Evolutionary conservation across 192 early-diverging fungal species (phyloP).

Genomic region (Backusella australiensis): DNA sequence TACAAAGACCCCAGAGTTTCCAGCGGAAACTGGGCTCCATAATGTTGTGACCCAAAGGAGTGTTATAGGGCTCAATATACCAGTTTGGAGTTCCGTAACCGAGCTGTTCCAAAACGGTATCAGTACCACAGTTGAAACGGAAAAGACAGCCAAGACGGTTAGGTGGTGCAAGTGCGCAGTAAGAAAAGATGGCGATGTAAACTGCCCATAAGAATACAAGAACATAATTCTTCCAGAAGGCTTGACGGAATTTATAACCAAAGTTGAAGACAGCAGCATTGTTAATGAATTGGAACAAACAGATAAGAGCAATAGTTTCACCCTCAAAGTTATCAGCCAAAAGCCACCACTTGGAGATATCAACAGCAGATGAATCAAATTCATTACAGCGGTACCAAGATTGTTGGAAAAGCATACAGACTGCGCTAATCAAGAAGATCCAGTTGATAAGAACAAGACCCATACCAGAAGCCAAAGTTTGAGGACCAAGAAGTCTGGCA

Average conservation of each 20-base stretch:
- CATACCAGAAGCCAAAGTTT: constrained; percentile 60
- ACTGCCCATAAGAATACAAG: constrained; percentile 50
- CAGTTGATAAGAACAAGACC: constrained; percentile 68
- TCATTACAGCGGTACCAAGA: constrained; percentile 66
- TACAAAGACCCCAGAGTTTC: constrained; percentile 50
- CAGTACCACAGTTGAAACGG: constrained; percentile 46
- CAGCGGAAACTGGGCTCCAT: constrained; percentile 53
- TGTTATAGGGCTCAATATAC: constrained; percentile 52
- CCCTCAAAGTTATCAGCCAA: constrained; percentile 74
- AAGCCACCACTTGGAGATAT: constrained; percentile 72
- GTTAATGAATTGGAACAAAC: constrained; percentile 68
- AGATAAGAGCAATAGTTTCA: constrained; percentile 47
- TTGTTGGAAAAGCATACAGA: constrained; percentile 53
- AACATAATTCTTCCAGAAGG: constrained; percentile 56
- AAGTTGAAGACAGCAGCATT: constrained; percentile 65
- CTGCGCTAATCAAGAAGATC: constrained; percentile 49
- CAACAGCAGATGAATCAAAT: constrained; percentile 58
- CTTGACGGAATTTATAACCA: constrained; percentile 59
- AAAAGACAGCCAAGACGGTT: constrained; percentile 70
- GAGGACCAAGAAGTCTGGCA: constrained; percentile 67
- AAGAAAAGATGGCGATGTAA: constrained; percentile 53
- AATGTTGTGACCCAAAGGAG: constrained; percentile 57
- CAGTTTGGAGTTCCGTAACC: constrained; percentile 12
- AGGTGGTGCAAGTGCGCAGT: constrained; percentile 61
- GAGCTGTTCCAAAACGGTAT: constrained; percentile 16